Conservation (phyloP, 768 basidiomycete species). For the Trametes cubensis region DNA sequence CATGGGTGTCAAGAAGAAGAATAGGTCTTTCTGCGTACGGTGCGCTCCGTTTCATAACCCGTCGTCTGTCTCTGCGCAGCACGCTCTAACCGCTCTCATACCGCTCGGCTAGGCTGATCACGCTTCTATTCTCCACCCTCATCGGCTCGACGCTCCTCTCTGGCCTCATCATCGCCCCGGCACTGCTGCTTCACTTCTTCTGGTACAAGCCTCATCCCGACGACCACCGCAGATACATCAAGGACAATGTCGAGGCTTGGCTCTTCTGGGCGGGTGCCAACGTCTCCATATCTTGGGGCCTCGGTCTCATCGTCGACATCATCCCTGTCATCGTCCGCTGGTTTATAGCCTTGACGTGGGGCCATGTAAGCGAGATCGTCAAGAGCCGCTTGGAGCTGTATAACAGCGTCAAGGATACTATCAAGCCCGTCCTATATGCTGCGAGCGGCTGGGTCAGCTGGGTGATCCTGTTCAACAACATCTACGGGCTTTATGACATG, state of each 20-base stretch:
- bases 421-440: slow-evolving; percentile 76
- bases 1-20: slow-evolving; percentile 54
- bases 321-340: slow-evolving; percentile 58
- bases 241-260: slow-evolving; percentile 74
- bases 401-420: slow-evolving; percentile 64
- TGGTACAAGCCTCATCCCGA: slow-evolving; percentile 68
- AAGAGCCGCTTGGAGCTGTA: slow-evolving; percentile 72
- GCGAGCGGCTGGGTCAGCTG: slow-evolving; percentile 72
- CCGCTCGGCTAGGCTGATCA: slow-evolving; percentile 49
- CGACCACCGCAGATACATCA: slow-evolving; percentile 58
- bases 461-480: slow-evolving; percentile 71
- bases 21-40: slow-evolving; percentile 57
- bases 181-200: slow-evolving; percentile 65
- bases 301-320: slow-evolving; percentile 72
- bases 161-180: slow-evolving; percentile 60
- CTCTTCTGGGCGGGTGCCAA: slow-evolving; percentile 83
- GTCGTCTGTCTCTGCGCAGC: background rate
- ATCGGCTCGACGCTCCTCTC: slow-evolving; percentile 73
- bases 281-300: slow-evolving; percentile 76
- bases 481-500: slow-evolving; percentile 58
- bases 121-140: slow-evolving; percentile 69
- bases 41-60: slow-evolving; percentile 33
- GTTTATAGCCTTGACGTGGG: slow-evolving; percentile 65
- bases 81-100: slow-evolving; percentile 4
- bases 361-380: slow-evolving; percentile 70